Base-by-base conservation (phyloP, 306 rosid species). In the Purshia tridentata region DNA sequence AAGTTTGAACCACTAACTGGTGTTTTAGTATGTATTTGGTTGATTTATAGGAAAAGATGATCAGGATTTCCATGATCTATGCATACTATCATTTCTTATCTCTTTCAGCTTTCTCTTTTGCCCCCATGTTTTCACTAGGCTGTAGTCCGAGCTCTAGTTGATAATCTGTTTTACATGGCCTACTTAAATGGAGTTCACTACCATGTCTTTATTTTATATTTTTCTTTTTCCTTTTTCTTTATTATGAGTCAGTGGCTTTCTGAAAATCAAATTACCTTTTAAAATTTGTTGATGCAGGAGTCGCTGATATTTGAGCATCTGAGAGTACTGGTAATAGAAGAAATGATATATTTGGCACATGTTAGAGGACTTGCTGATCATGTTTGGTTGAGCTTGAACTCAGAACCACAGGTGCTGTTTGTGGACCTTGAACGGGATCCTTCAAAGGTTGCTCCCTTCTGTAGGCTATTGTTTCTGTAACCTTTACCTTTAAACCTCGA, bases 321-420 rank as follows among this genome's bases (percentile, higher is more conserved):
- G n/a, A 87, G 81, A 73, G 76, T 90, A 46, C 87, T 92, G 96
- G 76, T 90, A 75, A 88, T 92, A 70, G 96, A 87, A 54, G 96
- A 90, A n/a, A 92, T 92, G 98, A 86, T 92, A 59, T 92, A 92
- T 87, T 72, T 92, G 72, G 67, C 88, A 42, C 93, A 92, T 63
- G 29, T 79, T 1, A 79, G 70, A 42, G 95, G 80, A 64, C 75
- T 92, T 12, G 80, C 84, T 40, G 80, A 84, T 23, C 76, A 81
- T 77, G 81, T 83, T 53, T 68, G 68, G 18, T 87, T 86, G 49
- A 82, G 80, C 76, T 77, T 92, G 70, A 72, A 78, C 78, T 81
- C 88, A n/a, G 82, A 86, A 72, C 20, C 15, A 15, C 72, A 72
- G 18, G 84, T 92, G 55, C 72, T 76, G 77, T 88, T 90, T 75